Conservation (phyloP, 495 filamentous ascomycete genomes). For the Friedmanniomyces simplex region DNA sequence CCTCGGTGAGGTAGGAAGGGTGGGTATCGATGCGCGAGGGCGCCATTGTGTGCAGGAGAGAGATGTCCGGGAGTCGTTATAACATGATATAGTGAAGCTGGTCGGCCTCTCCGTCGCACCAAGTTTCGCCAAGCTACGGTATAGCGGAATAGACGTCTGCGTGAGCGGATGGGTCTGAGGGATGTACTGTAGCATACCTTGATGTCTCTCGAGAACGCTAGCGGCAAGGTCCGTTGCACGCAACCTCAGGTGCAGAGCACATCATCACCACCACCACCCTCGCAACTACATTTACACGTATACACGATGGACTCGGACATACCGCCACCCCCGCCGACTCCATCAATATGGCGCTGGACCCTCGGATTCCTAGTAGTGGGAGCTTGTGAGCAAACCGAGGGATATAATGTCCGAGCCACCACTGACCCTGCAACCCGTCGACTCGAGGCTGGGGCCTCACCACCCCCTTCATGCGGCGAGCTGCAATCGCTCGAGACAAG, state of each 20-base stretch:
- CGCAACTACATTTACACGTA: too few species aligned
- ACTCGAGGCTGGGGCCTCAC: constrained; percentile 76
- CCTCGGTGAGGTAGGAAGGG: constrained; percentile 44
- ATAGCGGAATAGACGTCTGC: background rate
- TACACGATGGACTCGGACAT: constrained; percentile 12
- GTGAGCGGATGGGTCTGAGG: too few species aligned
- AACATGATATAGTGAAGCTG: background rate
- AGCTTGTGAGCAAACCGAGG: too few species aligned
- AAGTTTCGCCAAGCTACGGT: too few species aligned
- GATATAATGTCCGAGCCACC: too few species aligned
- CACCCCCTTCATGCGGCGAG: constrained; percentile 63
- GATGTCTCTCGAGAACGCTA: too few species aligned
- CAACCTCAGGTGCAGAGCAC: too few species aligned
- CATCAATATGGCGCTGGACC: constrained; percentile 64
- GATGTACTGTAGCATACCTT: too few species aligned
- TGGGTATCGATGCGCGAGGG: constrained; percentile 9
- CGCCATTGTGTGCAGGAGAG: constrained; percentile 5
- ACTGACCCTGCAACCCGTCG: too few species aligned
- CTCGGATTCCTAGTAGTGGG: constrained; percentile 87
- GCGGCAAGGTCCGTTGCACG: too few species aligned
- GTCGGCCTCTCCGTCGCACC: background rate
- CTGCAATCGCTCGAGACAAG: constrained; percentile 48
- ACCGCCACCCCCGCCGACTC: constrained; percentile 28
- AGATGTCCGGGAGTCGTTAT: background rate
- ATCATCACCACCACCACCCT: too few species aligned